Conservation (phyloP, 2,329 filamentous ascomycete genomes). For the Cercospora sojina region DNA sequence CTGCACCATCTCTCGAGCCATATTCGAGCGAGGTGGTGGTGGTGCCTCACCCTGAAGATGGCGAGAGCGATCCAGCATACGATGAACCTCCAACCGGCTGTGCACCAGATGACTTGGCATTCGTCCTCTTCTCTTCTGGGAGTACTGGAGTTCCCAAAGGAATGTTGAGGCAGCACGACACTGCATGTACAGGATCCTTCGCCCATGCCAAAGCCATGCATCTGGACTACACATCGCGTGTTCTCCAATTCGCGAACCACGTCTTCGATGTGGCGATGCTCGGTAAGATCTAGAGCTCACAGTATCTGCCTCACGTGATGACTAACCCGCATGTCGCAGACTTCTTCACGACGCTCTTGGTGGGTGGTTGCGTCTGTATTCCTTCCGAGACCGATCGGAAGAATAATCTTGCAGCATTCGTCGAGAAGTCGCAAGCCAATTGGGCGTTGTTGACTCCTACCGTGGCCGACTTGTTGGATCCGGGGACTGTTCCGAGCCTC, state of each 20-base stretch:
- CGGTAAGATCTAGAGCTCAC: neutral
- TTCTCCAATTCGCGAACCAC: slow-evolving; percentile 4
- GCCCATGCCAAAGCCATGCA: slow-evolving; percentile 4
- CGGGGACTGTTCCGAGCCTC: neutral
- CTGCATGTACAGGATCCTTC: slow-evolving; percentile 1
- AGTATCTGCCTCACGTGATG: neutral
- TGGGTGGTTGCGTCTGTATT: neutral
- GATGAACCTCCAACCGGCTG: neutral
- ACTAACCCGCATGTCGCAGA: neutral
- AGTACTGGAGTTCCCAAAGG: slow-evolving; percentile 11
- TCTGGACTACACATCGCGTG: neutral
- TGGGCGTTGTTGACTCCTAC: neutral
- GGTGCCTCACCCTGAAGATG: neutral
- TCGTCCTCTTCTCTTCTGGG: slow-evolving; percentile 7
- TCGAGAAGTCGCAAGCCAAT: neutral
- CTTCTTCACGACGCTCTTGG: neutral
- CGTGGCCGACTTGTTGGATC: slow-evolving; percentile 6
- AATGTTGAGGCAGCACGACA: slow-evolving; percentile 6
- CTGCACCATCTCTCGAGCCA: neutral
- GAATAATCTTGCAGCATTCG: neutral
- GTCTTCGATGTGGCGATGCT: slow-evolving; percentile 7
- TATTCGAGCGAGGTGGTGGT: neutral
- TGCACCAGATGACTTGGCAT: slow-evolving; percentile 28
- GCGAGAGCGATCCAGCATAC: neutral
- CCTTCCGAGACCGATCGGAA: neutral